Evolutionary conservation across 805 yeast species (phyloP).

Genomic region (Pichia exigua): DNA sequence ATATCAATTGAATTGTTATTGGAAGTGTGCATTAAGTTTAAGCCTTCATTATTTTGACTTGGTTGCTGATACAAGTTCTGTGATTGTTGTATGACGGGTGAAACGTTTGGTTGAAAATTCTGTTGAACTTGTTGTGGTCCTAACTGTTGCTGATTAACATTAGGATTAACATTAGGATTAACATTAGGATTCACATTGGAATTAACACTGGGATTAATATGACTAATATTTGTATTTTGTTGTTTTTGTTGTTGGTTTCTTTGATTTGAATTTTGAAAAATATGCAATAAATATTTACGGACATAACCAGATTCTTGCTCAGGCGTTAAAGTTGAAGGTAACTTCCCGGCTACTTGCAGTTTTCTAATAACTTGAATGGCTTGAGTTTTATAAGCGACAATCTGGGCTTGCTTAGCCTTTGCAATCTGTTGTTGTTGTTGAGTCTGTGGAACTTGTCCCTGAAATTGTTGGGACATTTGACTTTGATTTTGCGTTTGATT

Average conservation of each 20-base stretch:
- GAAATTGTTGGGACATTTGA: constrained; percentile 11
- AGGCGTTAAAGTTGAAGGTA: constrained; percentile 25
- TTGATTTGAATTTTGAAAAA: constrained; percentile 18
- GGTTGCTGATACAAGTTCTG: constrained; percentile 1
- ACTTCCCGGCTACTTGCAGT: constrained; percentile 27
- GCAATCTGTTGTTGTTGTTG: background rate
- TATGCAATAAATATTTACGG: constrained; percentile 26
- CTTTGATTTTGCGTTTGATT: background rate
- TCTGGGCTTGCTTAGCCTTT: constrained; percentile 9
- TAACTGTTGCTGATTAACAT: constrained; percentile 8
- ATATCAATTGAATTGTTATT: background rate
- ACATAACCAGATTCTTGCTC: constrained; percentile 31
- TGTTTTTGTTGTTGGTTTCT: constrained; percentile 14
- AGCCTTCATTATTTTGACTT: background rate
- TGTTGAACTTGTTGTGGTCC: constrained; percentile 8
- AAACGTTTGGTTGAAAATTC: background rate
- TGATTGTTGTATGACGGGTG: constrained; percentile 16
- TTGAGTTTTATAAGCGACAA: constrained; percentile 27
- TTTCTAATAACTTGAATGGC: constrained; percentile 29
- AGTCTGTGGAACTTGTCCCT: constrained; percentile 1
- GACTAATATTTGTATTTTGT: background rate
- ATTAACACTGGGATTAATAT: background rate
- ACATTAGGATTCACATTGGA: background rate
- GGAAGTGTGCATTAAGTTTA: background rate
- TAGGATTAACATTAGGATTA: background rate